Conservation (phyloP, 805 yeast genomes). For the Myxozyma neotropica region DNA sequence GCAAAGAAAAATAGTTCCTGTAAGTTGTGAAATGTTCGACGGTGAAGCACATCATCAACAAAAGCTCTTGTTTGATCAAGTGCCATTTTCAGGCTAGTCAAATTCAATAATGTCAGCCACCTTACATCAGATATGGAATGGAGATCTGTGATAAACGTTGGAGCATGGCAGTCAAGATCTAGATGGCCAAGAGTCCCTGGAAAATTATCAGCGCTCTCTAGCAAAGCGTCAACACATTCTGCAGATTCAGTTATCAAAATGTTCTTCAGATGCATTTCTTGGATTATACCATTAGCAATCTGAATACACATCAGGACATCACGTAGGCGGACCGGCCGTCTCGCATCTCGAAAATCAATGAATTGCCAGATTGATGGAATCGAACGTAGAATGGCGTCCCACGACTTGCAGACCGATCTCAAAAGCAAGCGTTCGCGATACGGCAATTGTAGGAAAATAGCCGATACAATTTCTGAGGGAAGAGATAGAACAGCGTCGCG, state of each 20-base stretch:
- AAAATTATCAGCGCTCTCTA: background rate
- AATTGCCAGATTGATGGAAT: slow-evolving; percentile 7
- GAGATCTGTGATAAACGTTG: background rate
- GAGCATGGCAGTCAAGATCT: slow-evolving; percentile 6
- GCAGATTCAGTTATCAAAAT: background rate
- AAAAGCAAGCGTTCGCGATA: slow-evolving; percentile 1
- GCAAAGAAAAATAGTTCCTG: slow-evolving; percentile 4
- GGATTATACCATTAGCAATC: background rate
- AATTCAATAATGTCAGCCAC: background rate
- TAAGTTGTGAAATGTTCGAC: background rate
- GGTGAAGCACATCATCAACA: background rate
- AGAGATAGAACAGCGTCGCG: background rate
- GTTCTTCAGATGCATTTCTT: background rate
- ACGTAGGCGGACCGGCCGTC: slow-evolving; percentile 4
- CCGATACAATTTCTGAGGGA: background rate
- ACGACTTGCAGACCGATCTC: slow-evolving; percentile 5
- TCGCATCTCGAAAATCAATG: slow-evolving; percentile 10
- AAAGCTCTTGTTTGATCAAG: slow-evolving; percentile 9
- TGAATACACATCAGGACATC: background rate
- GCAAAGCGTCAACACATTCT: background rate
- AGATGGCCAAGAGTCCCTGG: slow-evolving; percentile 1
- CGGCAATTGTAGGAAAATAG: slow-evolving; percentile 1
- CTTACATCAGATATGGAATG: too few species aligned
- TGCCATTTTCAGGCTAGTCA: slow-evolving; percentile 6
- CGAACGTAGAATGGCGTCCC: background rate